Conservation (phyloP, 352 stramenopile species). For the Pythium oligandrum region DNA sequence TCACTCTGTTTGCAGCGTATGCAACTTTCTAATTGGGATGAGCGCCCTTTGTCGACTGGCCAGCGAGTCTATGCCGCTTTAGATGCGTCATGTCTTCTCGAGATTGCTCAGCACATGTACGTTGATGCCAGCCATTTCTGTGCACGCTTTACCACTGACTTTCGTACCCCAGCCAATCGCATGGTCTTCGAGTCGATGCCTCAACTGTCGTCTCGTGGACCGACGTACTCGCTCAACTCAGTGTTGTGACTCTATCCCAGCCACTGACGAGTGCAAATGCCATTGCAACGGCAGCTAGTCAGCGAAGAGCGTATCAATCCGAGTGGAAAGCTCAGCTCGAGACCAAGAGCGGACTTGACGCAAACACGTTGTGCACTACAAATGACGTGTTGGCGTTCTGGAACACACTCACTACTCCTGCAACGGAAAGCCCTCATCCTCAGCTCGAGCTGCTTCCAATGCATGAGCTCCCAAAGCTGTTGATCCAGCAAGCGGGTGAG, state of each 20-base stretch:
- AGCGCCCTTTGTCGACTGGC: slow-evolving; percentile 36
- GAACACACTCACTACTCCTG: neutral
- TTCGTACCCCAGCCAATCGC: slow-evolving; percentile 2
- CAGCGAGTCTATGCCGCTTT: slow-evolving; percentile 61
- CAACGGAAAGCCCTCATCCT: neutral
- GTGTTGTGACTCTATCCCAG: neutral
- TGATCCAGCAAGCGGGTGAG: slow-evolving; percentile 20
- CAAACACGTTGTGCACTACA: neutral
- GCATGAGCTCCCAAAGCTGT: slow-evolving; percentile 24
- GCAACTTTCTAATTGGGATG: slow-evolving; percentile 71
- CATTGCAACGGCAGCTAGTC: neutral
- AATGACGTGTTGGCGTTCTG: neutral
- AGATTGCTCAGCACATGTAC: slow-evolving; percentile 50
- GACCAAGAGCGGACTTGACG: too few relatives aligned
- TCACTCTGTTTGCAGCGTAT: slow-evolving; percentile 29
- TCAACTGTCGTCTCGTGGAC: neutral
- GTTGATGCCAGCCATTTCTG: slow-evolving; percentile 3
- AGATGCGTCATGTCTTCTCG: slow-evolving; percentile 54
- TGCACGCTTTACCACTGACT: neutral
- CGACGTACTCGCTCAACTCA: neutral
- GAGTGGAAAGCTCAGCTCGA: neutral
- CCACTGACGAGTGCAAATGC: neutral
- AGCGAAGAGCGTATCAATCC: neutral
- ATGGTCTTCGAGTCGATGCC: neutral
- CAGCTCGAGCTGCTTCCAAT: slow-evolving; percentile 26